Conservation (phyloP, 148 eudicot species). For the Persicaria tinctoria region DNA sequence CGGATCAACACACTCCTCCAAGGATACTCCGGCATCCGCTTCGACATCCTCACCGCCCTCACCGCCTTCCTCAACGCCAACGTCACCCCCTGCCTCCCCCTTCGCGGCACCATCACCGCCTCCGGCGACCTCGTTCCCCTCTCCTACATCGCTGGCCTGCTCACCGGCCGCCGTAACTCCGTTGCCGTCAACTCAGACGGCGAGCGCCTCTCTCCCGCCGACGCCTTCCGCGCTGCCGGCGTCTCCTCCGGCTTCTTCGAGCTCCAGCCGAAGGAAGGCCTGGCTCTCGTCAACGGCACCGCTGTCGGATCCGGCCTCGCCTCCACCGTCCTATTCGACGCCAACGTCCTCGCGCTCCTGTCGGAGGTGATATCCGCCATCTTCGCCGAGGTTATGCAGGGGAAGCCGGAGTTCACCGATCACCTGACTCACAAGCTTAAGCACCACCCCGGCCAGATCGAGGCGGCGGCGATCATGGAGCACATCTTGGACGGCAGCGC, state of each 20-base stretch:
- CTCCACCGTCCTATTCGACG: conserved; percentile 64
- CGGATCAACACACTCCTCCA: conserved; percentile 86
- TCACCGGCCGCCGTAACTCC: conserved; percentile 79
- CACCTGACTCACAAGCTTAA: conserved; percentile 77
- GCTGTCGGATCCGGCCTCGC: conserved; percentile 93
- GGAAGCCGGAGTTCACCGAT: conserved; percentile 84
- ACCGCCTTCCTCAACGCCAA: conserved; percentile 63
- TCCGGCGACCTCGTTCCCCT: conserved; percentile 84
- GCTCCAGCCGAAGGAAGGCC: conserved; percentile 83
- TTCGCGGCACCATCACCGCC: conserved; percentile 80
- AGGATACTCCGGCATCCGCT: conserved; percentile 87
- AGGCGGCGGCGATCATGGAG: conserved; percentile 91
- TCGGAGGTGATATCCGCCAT: conserved; percentile 68
- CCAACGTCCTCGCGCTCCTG: conserved; percentile 54
- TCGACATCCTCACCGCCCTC: conserved; percentile 71
- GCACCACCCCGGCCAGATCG: conserved; percentile 91
- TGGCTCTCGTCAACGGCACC: conserved; percentile 82
- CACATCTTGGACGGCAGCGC: conserved; percentile 65
- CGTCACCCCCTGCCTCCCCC: conserved; percentile 76
- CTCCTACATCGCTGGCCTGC: conserved; percentile 81
- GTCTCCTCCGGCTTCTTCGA: conserved; percentile 49
- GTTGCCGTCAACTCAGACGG: conserved; percentile 67
- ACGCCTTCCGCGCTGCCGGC: conserved; percentile 58
- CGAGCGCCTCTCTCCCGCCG: conserved; percentile 35
- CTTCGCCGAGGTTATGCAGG: conserved; percentile 90